Conservation (phyloP, 192 early-diverging fungal species). For the Chytriomyces sp. region DNA sequence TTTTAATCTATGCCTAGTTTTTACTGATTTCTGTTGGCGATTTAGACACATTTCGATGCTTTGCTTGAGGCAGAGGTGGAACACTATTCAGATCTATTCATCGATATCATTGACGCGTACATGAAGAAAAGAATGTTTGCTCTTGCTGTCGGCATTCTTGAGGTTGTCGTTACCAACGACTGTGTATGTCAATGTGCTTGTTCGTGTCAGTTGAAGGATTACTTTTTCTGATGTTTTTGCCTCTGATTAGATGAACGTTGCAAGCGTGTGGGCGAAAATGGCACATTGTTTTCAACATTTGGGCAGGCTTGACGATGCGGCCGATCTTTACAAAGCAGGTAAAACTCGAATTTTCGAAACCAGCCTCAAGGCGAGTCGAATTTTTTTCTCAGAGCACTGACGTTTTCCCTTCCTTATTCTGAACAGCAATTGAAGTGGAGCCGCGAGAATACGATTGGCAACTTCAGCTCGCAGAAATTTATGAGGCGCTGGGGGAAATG, state of each 20-base stretch:
- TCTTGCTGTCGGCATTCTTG: conserved; percentile 62
- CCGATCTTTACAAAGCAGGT: conserved; percentile 54
- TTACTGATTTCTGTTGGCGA: not conserved
- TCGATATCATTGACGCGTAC: conserved; percentile 78
- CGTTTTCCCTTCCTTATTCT: conserved; percentile 7
- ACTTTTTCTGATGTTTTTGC: not conserved
- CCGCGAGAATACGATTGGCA: conserved; percentile 70
- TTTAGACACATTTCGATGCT: conserved; percentile 69
- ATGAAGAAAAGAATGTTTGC: conserved; percentile 66
- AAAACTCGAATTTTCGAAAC: not conserved
- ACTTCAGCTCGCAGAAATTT: conserved; percentile 71
- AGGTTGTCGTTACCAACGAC: conserved; percentile 40
- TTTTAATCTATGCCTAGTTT: not conserved
- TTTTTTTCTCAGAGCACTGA: conserved; percentile 2
- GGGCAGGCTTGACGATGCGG: conserved; percentile 60
- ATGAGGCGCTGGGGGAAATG: conserved; percentile 70
- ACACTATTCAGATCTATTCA: conserved; percentile 70
- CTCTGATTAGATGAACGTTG: conserved; percentile 36
- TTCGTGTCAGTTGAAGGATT: conserved; percentile 5
- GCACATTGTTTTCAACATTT: conserved; percentile 65
- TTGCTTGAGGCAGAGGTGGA: conserved; percentile 59
- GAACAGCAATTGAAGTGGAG: conserved; percentile 58
- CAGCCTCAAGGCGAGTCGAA: not conserved
- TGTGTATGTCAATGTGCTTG: conserved; percentile 25
- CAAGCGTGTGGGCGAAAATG: conserved; percentile 60